Evolutionary conservation across 2,329 filamentous ascomycete species (phyloP), one percentile per base, ranked within the genome.

Genomic region (Aspergillus oerlinghausenensis): DNA sequence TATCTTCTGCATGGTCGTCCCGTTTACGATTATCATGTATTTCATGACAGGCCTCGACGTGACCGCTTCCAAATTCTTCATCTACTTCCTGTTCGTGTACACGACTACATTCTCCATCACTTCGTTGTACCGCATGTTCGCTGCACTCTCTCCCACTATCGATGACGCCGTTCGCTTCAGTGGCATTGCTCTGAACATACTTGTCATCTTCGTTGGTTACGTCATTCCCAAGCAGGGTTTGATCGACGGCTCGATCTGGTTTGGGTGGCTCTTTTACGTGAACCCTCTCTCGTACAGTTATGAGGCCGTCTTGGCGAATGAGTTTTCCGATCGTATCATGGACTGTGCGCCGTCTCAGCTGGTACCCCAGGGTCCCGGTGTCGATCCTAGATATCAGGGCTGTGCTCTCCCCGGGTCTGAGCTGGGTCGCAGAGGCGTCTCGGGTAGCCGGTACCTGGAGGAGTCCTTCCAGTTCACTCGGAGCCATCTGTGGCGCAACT

Each of bases 401-500:
- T 89, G 86, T 70, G 75, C 81, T 42, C 70, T 88, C 42, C 76
- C 80, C 25, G 86, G 86, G n/a, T 80, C 84, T 10, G 66, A 73
- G 25, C 70, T 82, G 11, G 82, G 82, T 32, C 75, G 76, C 21
- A 74, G 75, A 1, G 74, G 68, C 3, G 80, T 88, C 11, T 65
- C 77, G 32, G 86, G 86, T 35, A 68, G 76, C 1, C 73, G 73
- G 23, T 89, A 88, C 63, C 67, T 88, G 2, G 63, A 74, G 9
- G 76, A 77, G 0, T 79, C 79, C 7, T 88, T 82, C 70, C 75
- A 80, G 48, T 87, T 86, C 64, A 79, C 79, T 0, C 75, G 84
- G 19, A 74, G 73, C 26, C 79, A 88, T 64, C 71, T 88, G 0
- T 88, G 86, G 79, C 84, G 89, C 3, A 92, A 93, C 69, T 91